Evolutionary conservation across 2,329 filamentous ascomycete species (phyloP).

Genomic region (Trichoderma sp.): DNA sequence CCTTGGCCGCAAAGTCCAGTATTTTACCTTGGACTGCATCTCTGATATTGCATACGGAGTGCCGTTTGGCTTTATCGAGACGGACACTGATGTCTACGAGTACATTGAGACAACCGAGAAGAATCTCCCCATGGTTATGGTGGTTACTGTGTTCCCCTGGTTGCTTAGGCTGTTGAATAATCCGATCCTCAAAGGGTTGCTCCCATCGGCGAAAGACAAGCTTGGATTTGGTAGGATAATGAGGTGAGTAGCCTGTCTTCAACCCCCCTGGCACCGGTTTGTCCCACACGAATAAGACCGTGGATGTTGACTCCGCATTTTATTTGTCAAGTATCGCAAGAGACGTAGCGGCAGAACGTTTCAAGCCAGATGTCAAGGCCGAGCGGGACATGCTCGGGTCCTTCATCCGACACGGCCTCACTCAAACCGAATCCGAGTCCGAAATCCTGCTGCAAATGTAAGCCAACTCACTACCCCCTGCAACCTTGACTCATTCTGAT

Average conservation of each 20-base stretch:
- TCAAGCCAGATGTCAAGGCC: conserved; percentile 43
- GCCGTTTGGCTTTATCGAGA: conserved; percentile 50
- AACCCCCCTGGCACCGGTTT: neutral
- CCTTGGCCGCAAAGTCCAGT: conserved; percentile 49
- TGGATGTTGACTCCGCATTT: neutral
- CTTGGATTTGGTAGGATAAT: conserved; percentile 45
- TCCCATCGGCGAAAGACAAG: conserved; percentile 43
- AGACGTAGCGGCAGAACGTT: conserved; percentile 48
- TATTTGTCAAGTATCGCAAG: conserved; percentile 42
- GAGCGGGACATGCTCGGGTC: conserved; percentile 55
- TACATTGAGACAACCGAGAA: conserved; percentile 47
- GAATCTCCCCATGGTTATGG: conserved; percentile 27
- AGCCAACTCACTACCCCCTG: neutral
- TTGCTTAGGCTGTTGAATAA: conserved; percentile 40
- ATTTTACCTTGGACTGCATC: conserved; percentile 59
- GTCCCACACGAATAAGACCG: neutral
- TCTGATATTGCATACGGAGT: conserved; percentile 54
- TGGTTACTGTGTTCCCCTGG: conserved; percentile 26
- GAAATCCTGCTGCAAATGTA: conserved; percentile 44
- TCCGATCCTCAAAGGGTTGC: conserved; percentile 41
- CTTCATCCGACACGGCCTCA: conserved; percentile 43
- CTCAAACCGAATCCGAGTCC: conserved; percentile 44
- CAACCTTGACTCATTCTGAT: neutral
- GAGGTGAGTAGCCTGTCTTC: conserved; percentile 38
- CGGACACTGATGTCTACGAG: conserved; percentile 49